phyloP scores from a whole-genome alignment of 1,284 basidiomycete genomes.

The Trichosporon sp. region DNA sequence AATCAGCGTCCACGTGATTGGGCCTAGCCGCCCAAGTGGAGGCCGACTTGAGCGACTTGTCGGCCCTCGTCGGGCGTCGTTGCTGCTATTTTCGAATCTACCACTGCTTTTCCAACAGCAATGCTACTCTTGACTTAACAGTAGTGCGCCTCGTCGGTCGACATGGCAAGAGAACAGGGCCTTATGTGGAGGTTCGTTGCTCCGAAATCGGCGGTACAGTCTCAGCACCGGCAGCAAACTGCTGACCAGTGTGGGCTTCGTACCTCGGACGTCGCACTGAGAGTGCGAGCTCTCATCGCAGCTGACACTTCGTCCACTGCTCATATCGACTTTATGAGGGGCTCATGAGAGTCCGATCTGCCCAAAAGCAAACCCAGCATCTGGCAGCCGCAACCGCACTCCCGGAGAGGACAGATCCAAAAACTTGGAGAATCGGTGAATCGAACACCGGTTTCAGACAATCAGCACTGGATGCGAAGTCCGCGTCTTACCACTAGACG shows the following conservation, averaged over 20 bases:
- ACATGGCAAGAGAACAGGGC: not conserved
- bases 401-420: not conserved
- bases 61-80: not conserved
- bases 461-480: not conserved
- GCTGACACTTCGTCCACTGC: too few relatives aligned
- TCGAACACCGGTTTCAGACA: conserved; percentile 1
- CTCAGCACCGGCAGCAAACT: too few relatives aligned
- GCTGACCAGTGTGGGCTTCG: too few relatives aligned
- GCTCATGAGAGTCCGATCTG: too few relatives aligned
- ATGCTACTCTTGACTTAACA: not conserved
- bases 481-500: not conserved
- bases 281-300: too few relatives aligned
- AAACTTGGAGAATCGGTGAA: not conserved
- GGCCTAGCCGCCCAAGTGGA: not conserved
- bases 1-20: not conserved
- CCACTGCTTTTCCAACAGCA: not conserved
- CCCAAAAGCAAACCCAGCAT: too few relatives aligned
- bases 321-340: too few relatives aligned
- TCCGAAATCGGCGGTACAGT: not conserved
- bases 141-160: not conserved
- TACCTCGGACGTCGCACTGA: too few relatives aligned
- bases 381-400: too few relatives aligned
- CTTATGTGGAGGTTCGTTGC: not conserved
- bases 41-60: not conserved
- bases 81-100: not conserved